These are phyloP conservation scores for Sphaceloma murrayae DNA, from an alignment of 2,329 filamentous ascomycete species.

Conservation along the genomic window DNA sequence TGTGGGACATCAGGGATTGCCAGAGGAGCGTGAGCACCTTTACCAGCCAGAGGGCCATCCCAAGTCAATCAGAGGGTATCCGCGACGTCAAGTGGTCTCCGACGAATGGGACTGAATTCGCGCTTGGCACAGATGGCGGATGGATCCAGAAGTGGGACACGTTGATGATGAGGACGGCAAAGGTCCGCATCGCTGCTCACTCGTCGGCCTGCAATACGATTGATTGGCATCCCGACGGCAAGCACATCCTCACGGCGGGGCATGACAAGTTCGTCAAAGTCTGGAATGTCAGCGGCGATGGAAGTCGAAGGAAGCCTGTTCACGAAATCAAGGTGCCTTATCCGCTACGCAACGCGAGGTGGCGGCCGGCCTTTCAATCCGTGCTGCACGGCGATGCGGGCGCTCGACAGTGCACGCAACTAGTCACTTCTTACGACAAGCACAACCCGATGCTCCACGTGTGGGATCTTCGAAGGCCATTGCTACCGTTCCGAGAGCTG, in stretches of 20 bases:
- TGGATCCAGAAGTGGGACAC: slow-evolving; percentile 56
- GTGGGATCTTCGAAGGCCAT: slow-evolving; percentile 55
- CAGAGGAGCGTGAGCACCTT: slow-evolving; percentile 43
- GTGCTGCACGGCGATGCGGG: slow-evolving; percentile 43
- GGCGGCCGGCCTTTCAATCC: slow-evolving; percentile 51
- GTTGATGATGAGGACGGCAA: slow-evolving; percentile 46
- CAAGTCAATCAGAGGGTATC: slow-evolving; percentile 51
- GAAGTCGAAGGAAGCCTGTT: slow-evolving; percentile 49
- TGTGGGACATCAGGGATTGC: slow-evolving; percentile 54
- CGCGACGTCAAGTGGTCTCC: slow-evolving; percentile 58
- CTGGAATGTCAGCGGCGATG: slow-evolving; percentile 52
- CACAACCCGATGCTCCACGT: slow-evolving; percentile 52
- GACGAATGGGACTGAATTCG: slow-evolving; percentile 52
- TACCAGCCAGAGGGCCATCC: slow-evolving; percentile 46
- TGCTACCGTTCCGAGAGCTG: slow-evolving; percentile 53
- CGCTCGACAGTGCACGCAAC: slow-evolving; percentile 51
- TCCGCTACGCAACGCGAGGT: slow-evolving; percentile 52
- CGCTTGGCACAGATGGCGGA: slow-evolving; percentile 55
- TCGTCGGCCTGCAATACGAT: slow-evolving; percentile 48
- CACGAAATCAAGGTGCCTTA: slow-evolving; percentile 52
- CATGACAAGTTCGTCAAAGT: slow-evolving; percentile 53
- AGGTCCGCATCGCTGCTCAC: slow-evolving; percentile 53
- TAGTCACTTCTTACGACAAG: slow-evolving; percentile 53
- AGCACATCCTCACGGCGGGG: slow-evolving; percentile 53
- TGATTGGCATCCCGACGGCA: slow-evolving; percentile 60